Percentiles rank a stretch among this genome's conserved stretches.
Conservation (phyloP, 441 rosid species). For the Adansonia gregorii region DNA sequence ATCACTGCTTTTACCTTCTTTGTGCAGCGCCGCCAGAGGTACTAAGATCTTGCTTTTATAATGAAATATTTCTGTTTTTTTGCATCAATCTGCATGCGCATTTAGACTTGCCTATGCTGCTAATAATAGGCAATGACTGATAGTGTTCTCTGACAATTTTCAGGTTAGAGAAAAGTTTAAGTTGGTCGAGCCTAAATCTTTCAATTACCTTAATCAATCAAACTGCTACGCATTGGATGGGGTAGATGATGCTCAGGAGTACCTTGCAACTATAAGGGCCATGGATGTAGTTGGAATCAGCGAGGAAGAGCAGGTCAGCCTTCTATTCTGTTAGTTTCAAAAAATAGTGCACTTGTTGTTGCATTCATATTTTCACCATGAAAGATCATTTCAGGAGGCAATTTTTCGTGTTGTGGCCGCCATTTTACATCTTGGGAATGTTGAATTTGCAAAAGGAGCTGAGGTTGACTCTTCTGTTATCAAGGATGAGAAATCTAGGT, state of each 20-base stretch:
- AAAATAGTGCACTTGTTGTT: constrained; percentile 15
- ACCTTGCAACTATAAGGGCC: constrained; percentile 67
- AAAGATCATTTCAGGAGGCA: constrained; percentile 57
- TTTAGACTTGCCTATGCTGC: not conserved
- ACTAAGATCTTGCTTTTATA: not conserved
- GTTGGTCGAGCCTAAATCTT: constrained; percentile 57
- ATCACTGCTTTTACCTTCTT: constrained; percentile 77
- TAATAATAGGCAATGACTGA: not conserved
- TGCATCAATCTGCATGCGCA: not conserved
- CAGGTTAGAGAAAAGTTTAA: constrained; percentile 63
- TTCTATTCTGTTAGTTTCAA: constrained; percentile 28
- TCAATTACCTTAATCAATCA: constrained; percentile 72
- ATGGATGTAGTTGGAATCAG: constrained; percentile 79
- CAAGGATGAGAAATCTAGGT: constrained; percentile 56
- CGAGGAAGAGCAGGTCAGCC: constrained; percentile 63
- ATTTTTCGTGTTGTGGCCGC: constrained; percentile 81
- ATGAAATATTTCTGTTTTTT: not conserved
- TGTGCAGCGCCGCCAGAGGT: constrained; percentile 83
- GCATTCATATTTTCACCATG: constrained; percentile 36
- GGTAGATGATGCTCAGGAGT: constrained; percentile 64
- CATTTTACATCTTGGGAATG: constrained; percentile 74
- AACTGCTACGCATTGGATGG: constrained; percentile 64
- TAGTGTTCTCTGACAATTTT: constrained; percentile 27
- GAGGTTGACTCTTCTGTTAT: constrained; percentile 67
- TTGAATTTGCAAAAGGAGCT: constrained; percentile 64